Evolutionary conservation across 768 basidiomycete genomes (phyloP), one percentile per base, ranked within the genome.

Genomic region (Suillus plorans): DNA sequence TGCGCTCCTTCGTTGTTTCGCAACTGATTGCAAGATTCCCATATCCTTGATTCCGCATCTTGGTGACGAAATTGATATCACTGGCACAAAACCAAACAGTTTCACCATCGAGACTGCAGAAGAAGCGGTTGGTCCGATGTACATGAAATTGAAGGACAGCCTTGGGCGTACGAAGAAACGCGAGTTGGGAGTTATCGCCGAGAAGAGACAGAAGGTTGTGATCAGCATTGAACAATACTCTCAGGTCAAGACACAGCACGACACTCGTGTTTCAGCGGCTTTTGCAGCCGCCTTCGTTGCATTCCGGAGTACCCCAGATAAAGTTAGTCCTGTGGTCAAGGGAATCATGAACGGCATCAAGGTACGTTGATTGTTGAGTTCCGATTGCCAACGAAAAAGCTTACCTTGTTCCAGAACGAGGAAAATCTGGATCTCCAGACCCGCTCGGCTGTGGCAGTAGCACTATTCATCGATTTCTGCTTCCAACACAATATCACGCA

Each of bases 341-440:
- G 94, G 93, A 28, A 89, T 99, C 63, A 99, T 98, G 92, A 97
- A 95, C 64, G 94, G 95, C 28, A 90, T 99, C 81, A 99, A 97
- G 87, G 96, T 94, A 61, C 50, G 85, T 64, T 8, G 22, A 55
- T 50, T 44, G 41, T 62, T 16, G 34, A 22, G 3, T 58, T 10
- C 39, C 8, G 39, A 25, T 16, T 36, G 10, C 63, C 31, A 44
- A 18, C 53, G 66, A 12, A 66, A 50, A 70, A 61, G 67, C 68
- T 42, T 53, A n/a, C 42, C 22, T 14, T 63, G 28, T 64, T 64
- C 4, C 68, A 94, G 92, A 90, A 85, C 67, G 97, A 99, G 74
- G 92, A 93, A 67, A 97, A 96, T 68, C 66, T 87, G 39, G 89
- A 95, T 70, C 83, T 99, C 5, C 97, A 99, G 75, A 86, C 80